Evolutionary conservation across 2,329 filamentous ascomycete species (phyloP).

Genomic region (Claviceps spartinae): DNA sequence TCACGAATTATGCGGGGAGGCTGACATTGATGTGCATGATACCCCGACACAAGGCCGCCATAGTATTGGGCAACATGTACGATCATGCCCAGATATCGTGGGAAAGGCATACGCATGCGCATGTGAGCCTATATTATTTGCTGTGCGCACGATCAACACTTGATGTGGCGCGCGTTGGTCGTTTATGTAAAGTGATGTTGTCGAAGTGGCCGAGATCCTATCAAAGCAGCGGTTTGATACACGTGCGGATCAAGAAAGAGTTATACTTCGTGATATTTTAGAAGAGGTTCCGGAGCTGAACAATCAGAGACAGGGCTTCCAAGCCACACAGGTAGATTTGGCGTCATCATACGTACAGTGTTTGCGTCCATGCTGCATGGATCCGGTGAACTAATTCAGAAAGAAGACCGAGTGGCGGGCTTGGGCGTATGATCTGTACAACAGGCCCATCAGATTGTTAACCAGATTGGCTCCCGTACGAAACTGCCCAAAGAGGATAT

Average conservation of each 20-base stretch:
- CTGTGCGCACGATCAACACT: no score
- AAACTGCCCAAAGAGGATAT: not conserved
- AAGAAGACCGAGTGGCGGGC: conserved; percentile 3
- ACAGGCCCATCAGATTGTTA: not conserved
- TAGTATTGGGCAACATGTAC: no score
- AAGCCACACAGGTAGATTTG: not conserved
- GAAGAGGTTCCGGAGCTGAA: not conserved
- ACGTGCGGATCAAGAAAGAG: not conserved
- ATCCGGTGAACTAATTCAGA: not conserved
- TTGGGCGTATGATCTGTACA: not conserved
- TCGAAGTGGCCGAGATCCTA: not conserved
- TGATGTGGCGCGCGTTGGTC: not conserved
- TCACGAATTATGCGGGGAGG: not conserved
- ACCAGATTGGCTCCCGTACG: not conserved
- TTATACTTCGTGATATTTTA: not conserved
- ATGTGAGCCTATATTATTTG: no score
- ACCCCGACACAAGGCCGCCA: not conserved
- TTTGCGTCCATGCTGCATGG: not conserved
- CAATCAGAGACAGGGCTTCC: not conserved
- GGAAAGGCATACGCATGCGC: no score
- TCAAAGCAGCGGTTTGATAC: not conserved
- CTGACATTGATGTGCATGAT: not conserved
- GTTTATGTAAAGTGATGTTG: not conserved
- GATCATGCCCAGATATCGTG: no score
- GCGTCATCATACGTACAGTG: not conserved